Evolutionary conservation across 139 green algal genomes (phyloP), one percentile per base, ranked within the genome.

Genomic region (Yamagishiella unicocca): DNA sequence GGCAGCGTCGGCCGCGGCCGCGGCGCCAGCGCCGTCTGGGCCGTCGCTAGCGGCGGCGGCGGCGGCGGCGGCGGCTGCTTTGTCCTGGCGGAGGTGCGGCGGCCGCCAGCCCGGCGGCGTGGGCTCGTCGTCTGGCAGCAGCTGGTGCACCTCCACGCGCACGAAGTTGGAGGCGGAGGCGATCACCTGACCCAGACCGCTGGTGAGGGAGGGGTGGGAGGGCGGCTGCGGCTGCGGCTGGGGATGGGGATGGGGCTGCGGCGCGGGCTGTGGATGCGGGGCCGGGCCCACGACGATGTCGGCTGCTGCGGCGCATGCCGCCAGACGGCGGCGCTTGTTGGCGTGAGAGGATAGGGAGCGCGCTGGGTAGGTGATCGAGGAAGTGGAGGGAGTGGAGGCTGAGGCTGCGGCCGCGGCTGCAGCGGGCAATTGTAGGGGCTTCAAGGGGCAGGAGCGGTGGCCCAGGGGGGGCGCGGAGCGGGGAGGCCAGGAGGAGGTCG

Each of bases 141-240:
- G n/a, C 7, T 7, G 24, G 80, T 86, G 50, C 37, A 96, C 37
- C 61, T 95, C 84, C 19, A 98, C 95, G 0, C 94, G 89, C 46
- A 98, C 90, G 78, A 95, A 98, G 90, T 98, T 98, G 66, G 95
- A 95, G 74, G 98, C 91, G 0, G 95, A 89, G 14, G 91, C 92
- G 64, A 98, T 95, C 1, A 98, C 96, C 93, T 97, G 79, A 1
- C 79, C 79, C 29, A 85, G 79, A 21, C 79, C 79, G 55, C 77
- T 72, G 37, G 10, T 58, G 38, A 74, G 77, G 31, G 77, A 0
- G 55, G 67, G 67, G 67, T 53, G 22, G 38, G 6, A 33, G 40
- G 70, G 33, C 33, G 31, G 67, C 31, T 45, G 33, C 24, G 64
- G 81, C 29, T 75, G 43, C 43, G 37, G 70, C 68, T 88, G 83